Conservation (phyloP, 164 flowering plant genomes). For the Buxus sempervirens region DNA sequence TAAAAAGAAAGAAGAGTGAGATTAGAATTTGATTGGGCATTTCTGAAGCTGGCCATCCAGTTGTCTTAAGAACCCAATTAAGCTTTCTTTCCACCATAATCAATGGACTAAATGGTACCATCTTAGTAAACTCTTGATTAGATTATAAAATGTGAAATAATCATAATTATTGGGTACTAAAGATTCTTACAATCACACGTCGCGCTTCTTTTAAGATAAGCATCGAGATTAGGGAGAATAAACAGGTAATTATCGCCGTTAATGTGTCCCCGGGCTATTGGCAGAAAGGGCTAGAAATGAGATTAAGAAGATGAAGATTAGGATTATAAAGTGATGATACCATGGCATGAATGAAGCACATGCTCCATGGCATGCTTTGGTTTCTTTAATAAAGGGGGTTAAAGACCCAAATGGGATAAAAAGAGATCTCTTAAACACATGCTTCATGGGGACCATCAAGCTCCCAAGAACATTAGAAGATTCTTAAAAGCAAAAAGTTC, state of each 20-base stretch:
- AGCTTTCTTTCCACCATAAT: too few species aligned
- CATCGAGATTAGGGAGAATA: constrained; percentile 26
- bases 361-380: constrained; percentile 42
- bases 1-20: too few species aligned
- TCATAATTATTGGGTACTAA: not conserved
- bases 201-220: constrained; percentile 9
- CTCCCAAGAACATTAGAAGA: constrained; percentile 32
- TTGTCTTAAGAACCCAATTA: too few species aligned
- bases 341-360: constrained; percentile 31
- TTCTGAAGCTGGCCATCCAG: too few species aligned
- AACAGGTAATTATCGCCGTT: constrained; percentile 12
- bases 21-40: too few species aligned
- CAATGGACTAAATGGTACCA: too few species aligned
- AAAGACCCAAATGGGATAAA: constrained; percentile 15
- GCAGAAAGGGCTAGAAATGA: constrained; percentile 4
- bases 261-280: constrained; percentile 16
- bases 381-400: constrained; percentile 31
- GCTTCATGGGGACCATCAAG: constrained; percentile 53
- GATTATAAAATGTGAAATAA: not conserved
- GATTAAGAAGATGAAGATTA: constrained; percentile 12
- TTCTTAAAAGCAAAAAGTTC: constrained; percentile 35
- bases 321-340: constrained; percentile 18
- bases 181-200: not conserved
- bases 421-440: constrained; percentile 34
- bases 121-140: not conserved